phyloP scores from a whole-genome alignment of 228 moss, liverwort and hornwort species.

The Sphagnum fallax region DNA sequence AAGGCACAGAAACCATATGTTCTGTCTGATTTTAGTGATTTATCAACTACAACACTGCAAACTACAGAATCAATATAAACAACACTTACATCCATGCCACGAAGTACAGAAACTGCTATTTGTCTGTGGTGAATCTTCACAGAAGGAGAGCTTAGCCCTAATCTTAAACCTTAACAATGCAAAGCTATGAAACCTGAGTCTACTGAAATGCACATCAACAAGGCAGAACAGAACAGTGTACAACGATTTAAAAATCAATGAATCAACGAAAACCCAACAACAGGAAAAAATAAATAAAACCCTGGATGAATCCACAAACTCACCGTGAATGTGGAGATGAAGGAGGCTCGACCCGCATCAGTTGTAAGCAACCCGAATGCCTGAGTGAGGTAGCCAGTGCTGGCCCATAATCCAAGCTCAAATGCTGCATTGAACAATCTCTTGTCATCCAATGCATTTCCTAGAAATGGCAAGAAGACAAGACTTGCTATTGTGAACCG shows the following conservation, averaged over 20 bases:
- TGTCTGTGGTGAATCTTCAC: not conserved
- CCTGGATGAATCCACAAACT: not conserved
- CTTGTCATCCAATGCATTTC: constrained; percentile 27
- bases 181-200: not conserved
- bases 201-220: not conserved
- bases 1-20: not conserved
- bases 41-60: too few species aligned
- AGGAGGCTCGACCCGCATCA: constrained; percentile 73
- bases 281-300: not conserved
- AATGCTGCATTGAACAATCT: constrained; percentile 40
- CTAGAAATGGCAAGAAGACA: constrained; percentile 67
- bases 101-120: not conserved
- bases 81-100: too few species aligned
- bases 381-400: constrained; percentile 69
- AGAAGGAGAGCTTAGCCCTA: not conserved
- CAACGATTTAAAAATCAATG: not conserved
- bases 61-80: too few species aligned
- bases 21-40: too few species aligned
- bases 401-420: constrained; percentile 75
- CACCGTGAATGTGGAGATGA: constrained; percentile 90
- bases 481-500: constrained; percentile 67
- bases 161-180: not conserved
- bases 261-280: not conserved
- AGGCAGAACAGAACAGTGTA: not conserved
- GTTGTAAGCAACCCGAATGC: constrained; percentile 69